Evolutionary conservation across 1,284 basidiomycete species (phyloP), one percentile per base, ranked within the genome.

Genomic region (Exobasidium cylindrosporum): DNA sequence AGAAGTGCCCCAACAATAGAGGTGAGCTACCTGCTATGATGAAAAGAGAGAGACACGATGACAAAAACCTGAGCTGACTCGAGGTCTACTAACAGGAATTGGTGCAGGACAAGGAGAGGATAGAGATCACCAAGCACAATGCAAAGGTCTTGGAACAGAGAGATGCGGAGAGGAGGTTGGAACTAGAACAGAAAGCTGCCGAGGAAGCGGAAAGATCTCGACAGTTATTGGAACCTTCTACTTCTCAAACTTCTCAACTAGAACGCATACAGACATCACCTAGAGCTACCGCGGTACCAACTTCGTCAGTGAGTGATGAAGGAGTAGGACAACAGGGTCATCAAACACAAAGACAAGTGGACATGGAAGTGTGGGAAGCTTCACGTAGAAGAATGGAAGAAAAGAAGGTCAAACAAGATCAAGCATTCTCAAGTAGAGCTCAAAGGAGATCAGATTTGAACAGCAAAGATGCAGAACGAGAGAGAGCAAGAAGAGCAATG

Each of bases 1-100:
- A 26, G 67, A 13, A 47, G 67, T 0, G 57, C 76, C 5, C 76
- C 76, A 0, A 59, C 60, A 4, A 69, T 78, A 23, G 65, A 76
- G 45, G 74, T 67, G 60, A 40, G 66, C 7, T n/a, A n/a, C n/a
- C n/a, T n/a, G n/a, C n/a, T n/a, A n/a, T n/a, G n/a, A n/a, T n/a
- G 43, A n/a, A n/a, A 14, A n/a, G 14, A n/a, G 14, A n/a, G 14
- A n/a, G 14, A 14, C 14, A 14, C 43, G 43, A 44, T 14, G 43
- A 44, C 14, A 44, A 44, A n/a, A n/a, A 44, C 43, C 43, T 14
- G 43, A 14, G 43, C 43, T 44, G 43, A n/a, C 43, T 14, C 43
- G 43, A 44, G 43, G 43, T 14, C 14, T n/a, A n/a, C 10, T 24
- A 50, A 50, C 23, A 64, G 57, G 65, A 67, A 44, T 49, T 67